A percentile compares a stretch with the other conserved stretches of the same genome.
Evolutionary conservation across 2,329 filamentous ascomycete species (phyloP).

Genomic region (Fusarium incarnatum): DNA sequence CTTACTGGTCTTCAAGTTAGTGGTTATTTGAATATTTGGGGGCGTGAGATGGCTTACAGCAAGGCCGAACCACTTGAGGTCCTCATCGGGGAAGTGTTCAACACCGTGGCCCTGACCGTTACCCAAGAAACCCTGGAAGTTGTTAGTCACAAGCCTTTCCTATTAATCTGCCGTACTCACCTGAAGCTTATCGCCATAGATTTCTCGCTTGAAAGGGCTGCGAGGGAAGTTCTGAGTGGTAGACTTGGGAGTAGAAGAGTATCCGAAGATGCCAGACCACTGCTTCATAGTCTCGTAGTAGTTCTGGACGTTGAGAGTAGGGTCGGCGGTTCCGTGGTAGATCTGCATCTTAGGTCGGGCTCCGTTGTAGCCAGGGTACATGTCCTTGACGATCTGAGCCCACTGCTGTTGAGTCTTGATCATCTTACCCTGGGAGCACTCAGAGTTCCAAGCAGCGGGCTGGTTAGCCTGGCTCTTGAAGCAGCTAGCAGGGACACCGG

Average conservation of each 20-base stretch:
- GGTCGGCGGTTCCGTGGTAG: slow-evolving; percentile 11
- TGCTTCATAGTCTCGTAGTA: slow-evolving; percentile 23
- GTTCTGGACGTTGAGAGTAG: slow-evolving; percentile 21
- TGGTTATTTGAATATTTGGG: too few species aligned
- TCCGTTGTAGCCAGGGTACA: slow-evolving; percentile 23
- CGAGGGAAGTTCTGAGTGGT: slow-evolving; percentile 13
- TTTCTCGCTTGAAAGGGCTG: slow-evolving; percentile 15
- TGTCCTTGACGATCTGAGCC: slow-evolving; percentile 23
- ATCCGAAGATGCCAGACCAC: slow-evolving; percentile 21
- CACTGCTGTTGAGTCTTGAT: slow-evolving; percentile 8
- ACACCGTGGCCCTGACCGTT: background rate
- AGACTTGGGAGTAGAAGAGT: slow-evolving; percentile 11
- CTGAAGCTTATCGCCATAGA: slow-evolving; percentile 20
- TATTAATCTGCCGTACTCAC: background rate
- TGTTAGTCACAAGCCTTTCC: background rate
- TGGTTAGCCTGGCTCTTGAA: slow-evolving; percentile 17
- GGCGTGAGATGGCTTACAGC: background rate
- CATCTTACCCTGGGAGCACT: slow-evolving; percentile 10
- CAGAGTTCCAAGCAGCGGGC: slow-evolving; percentile 14
- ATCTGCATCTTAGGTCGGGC: slow-evolving; percentile 19
- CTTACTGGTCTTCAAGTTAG: background rate
- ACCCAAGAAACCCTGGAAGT: slow-evolving; percentile 7
- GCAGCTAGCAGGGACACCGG: slow-evolving; percentile 16
- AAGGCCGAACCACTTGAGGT: slow-evolving; percentile 19
- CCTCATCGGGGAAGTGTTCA: slow-evolving; percentile 18